Base-by-base conservation (phyloP, 148 eudicot species). In the Drosera capensis region DNA sequence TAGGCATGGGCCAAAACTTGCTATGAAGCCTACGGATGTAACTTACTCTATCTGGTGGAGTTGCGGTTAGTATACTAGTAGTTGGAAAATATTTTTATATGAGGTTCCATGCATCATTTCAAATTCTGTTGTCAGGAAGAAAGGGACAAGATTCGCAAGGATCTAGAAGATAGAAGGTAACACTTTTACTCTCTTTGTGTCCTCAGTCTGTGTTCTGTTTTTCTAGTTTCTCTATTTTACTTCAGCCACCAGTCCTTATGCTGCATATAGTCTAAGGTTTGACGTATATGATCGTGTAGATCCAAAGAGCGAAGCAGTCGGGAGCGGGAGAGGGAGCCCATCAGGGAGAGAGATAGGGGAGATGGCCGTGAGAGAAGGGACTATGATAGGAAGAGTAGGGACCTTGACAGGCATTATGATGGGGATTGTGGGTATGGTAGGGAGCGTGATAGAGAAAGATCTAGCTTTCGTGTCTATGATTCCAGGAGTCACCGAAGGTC, bases 401-500 rank as follows among this genome's bases (percentile, higher is more conserved):
- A 83, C 45, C 78, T 56, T 64, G 86, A 80, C 58, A 72, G 83
- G 52, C 36, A 74, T 53, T 22, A 38, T 58, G 83, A 75, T 52
- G 71, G 94, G 46, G 77, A 72, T 48, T 76, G 61, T 46, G 75
- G 66, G 2, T 36, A 62, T 45, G 82, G 74, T 29, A 65, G 79
- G 44, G 88, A 71, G 13, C 68, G 70, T 21, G 79, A 57, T 13
- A 71, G 82, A 67, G 95, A 77, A 5, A 71, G 82, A 60, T 94
- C 79, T 17, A 70, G 68, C 21, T 56, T 85, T 40, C 88, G 70
- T 46, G 66, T 71, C 66, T 64, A 77, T 53, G 31, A 28, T 55
- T 70, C 85, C 14, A 79, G 92, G 57, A 77, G 78, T 60, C 83
- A 74, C 40, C 75, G 73, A 8, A 71, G 95, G 58, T 88, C 97